Evolutionary conservation across 352 stramenopile genomes (phyloP).

Genomic region (Pythium grandisporangium): DNA sequence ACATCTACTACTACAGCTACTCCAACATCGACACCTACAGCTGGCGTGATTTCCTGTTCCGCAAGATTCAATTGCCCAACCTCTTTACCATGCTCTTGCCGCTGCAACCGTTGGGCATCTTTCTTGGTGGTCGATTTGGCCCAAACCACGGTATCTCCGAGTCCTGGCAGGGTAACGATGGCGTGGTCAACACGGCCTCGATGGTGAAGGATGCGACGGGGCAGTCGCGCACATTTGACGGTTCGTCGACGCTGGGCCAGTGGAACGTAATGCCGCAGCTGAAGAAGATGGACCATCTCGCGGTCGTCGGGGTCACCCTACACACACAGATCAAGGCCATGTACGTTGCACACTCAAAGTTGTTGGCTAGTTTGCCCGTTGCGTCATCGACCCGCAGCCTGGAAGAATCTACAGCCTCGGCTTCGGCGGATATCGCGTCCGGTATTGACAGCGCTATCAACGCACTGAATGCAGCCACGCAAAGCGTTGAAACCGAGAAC

Average conservation of each 20-base stretch:
- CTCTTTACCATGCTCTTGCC: constrained; percentile 37
- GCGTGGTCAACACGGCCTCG: constrained; percentile 35
- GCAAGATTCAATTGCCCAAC: constrained; percentile 36
- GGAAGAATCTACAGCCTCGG: constrained; percentile 1
- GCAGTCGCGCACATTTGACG: constrained; percentile 21
- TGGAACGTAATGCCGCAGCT: constrained; percentile 45
- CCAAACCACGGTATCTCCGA: constrained; percentile 20
- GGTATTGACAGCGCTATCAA: constrained; percentile 20
- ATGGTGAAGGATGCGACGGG: constrained; percentile 32
- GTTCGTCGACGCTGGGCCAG: constrained; percentile 20
- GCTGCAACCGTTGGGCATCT: constrained; percentile 23
- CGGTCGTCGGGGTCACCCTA: constrained; percentile 28
- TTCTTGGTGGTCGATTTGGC: constrained; percentile 28
- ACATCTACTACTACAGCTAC: constrained; percentile 52
- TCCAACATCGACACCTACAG: constrained; percentile 28
- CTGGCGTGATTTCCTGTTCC: constrained; percentile 21
- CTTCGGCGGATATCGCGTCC: constrained; percentile 9
- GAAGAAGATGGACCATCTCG: constrained; percentile 30
- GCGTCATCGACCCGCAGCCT: not conserved
- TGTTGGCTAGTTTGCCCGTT: constrained; percentile 21
- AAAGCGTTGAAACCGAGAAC: constrained; percentile 20
- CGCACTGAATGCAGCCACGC: constrained; percentile 21
- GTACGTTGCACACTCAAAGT: constrained; percentile 23
- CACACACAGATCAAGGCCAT: constrained; percentile 27
- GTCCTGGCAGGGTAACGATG: constrained; percentile 40